Base-by-base conservation (phyloP, 2,329 filamentous ascomycete species). In the Penicillium brevicompactum region DNA sequence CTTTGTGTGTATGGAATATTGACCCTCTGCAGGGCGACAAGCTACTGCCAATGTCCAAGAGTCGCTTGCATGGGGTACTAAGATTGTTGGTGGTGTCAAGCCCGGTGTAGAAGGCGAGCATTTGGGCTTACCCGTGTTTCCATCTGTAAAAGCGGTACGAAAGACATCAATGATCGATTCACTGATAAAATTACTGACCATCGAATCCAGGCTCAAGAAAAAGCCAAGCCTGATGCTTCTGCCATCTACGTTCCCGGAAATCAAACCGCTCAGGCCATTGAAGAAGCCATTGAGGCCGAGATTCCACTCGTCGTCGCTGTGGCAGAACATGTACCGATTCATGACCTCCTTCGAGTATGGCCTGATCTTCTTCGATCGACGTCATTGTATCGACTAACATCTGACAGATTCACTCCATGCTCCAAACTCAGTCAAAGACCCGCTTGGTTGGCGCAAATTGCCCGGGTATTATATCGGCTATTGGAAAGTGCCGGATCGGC, bases 201-300 rank as follows among this genome's bases (percentile, higher is more conserved):
- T 53, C 8, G 49, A 34, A 16, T 32, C 21, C 49, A 84, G 80
- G 90, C 90, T 6, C 85, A 89, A 76, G 83, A 88, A 62, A 78
- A 83, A 63, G 75, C 91, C 37, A 89, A 86, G 64, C 89, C 90
- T 2, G 86, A 92, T 74, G 90, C 89, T 4, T 91, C 89, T 1
- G 89, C 87, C 4, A 89, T 93, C 53, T 92, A 91, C 63, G 90
- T 92, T 2, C 87, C 89, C 1, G 89, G 89, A n/a, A 83, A 86
- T 56, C 84, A 89, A 61, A 90, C 89, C 1, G 81, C 86, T 0
- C 79, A 80, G 24, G 90, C 90, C 0, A 92, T 93, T 64, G 87
- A 90, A 70, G 89, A 92, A 70, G 89, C 90, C 1, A 89, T 92
- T 49, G 88, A 87, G 70, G 89, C 89, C 0, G 88, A 92, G 67